phyloP scores from a whole-genome alignment of 2,329 filamentous ascomycete genomes.

The Aspergillus sp. region DNA sequence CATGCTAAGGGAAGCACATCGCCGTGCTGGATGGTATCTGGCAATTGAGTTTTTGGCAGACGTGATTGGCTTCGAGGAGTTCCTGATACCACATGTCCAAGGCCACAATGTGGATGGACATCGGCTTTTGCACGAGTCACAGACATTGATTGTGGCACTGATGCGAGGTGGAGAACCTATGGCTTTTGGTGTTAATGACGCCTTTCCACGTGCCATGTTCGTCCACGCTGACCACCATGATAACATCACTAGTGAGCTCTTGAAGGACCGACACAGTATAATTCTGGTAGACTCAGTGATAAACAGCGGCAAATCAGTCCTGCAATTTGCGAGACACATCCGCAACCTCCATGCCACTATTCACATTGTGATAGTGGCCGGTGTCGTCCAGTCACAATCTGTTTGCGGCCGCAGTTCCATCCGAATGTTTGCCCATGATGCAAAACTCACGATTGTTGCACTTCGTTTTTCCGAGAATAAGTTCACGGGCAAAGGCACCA shows the following conservation, averaged over 20 bases:
- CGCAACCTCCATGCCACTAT: conserved; percentile 33
- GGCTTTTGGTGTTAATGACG: conserved; percentile 52
- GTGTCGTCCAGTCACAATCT: conserved; percentile 45
- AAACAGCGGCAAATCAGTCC: conserved; percentile 47
- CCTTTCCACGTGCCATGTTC: conserved; percentile 47
- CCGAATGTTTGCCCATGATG: neutral
- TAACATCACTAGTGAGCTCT: conserved; percentile 40
- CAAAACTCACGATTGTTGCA: conserved; percentile 40
- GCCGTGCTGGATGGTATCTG: conserved; percentile 47
- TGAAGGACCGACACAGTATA: conserved; percentile 36
- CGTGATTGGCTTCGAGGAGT: conserved; percentile 45
- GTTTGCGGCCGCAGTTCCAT: conserved; percentile 16
- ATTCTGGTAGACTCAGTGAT: conserved; percentile 56
- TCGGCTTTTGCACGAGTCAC: conserved; percentile 41
- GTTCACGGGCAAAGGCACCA: conserved; percentile 46
- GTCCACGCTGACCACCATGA: conserved; percentile 37
- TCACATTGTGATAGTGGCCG: conserved; percentile 50
- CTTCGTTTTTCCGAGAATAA: conserved; percentile 53
- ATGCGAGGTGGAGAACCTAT: conserved; percentile 60
- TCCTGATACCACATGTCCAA: conserved; percentile 46
- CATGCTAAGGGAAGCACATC: conserved; percentile 45
- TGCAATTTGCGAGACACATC: conserved; percentile 46
- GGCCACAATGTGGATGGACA: conserved; percentile 40
- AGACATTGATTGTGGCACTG: conserved; percentile 51
- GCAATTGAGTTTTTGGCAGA: conserved; percentile 43